Evolutionary conservation across 768 basidiomycete genomes (phyloP), one percentile per base, ranked within the genome.

Genomic region (Tricholoma hemisulphureum): DNA sequence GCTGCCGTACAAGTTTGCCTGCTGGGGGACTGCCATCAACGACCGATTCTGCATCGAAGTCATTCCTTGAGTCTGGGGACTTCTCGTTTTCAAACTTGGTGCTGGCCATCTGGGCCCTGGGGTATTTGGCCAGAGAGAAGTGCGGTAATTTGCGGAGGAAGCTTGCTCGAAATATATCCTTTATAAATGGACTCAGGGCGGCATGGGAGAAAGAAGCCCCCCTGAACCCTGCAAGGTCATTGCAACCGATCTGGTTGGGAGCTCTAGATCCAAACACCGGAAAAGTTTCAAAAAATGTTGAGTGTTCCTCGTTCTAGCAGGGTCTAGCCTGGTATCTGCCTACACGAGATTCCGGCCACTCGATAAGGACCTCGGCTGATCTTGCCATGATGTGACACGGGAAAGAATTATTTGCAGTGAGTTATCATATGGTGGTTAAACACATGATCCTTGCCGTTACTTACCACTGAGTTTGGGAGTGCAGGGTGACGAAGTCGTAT

Each of bases 1-100:
- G 73, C 69, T 88, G 86, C 49, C 86, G 79, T 10, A 80, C 73
- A 37, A 87, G 82, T 43, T 69, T 69, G 56, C 56, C 59, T 29
- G 67, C 61, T 2, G 59, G 60, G 24, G 56, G 53, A 37, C 28
- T 29, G 21, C 62, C 59, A 48, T 65, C 59, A 14, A 50, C 46
- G 21, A 65, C 46, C 13, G 69, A 69, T 53, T 69, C 70, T 29
- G 59, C 43, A 24, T 68, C 68, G 13, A 60, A 61, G 26, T 41
- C 61, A 28, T 58, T 57, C 14, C 45, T 54, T n/a, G 51, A 16
- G 6, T 20, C 39, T 4, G 14, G 20, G 32, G 64, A 49, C 32
- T 66, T 66, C 57, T 62, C 65, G 21, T 51, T 53, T 20, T n/a
- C 2, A 26, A 60, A 49, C 21, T 58, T 29, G 20, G 61, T 56